Percentiles rank a stretch among this genome's conserved stretches.
These are phyloP conservation scores for Collybia nuda DNA, from an alignment of 768 basidiomycete species.

Conservation along the genomic window DNA sequence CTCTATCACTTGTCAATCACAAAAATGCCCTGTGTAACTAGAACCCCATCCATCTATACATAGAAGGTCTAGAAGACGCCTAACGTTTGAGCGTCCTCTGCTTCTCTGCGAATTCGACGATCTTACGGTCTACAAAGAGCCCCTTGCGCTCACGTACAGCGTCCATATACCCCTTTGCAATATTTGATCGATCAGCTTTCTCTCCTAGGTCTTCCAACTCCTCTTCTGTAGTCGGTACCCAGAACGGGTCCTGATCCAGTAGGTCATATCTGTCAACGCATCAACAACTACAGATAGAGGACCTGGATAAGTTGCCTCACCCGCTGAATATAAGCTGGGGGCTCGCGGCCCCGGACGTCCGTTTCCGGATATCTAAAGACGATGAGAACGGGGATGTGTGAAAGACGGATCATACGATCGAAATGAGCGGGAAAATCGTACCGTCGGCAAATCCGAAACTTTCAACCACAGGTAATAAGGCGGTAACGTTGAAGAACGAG, in stretches of 20 bases:
- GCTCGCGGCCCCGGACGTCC: constrained; percentile 95
- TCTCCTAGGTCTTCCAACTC: constrained; percentile 96
- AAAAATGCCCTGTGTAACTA: background rate
- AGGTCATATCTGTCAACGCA: constrained; percentile 72
- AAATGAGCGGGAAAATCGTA: constrained; percentile 30
- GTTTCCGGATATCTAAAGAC: constrained; percentile 86
- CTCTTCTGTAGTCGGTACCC: constrained; percentile 97
- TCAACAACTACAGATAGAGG: constrained; percentile 13
- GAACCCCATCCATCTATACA: too few species aligned
- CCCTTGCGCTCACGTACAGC: constrained; percentile 89
- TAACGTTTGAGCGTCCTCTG: constrained; percentile 83
- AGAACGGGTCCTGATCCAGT: constrained; percentile 93
- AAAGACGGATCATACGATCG: constrained; percentile 7
- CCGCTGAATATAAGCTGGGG: constrained; percentile 97
- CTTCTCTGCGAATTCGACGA: constrained; percentile 96
- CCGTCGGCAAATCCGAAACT: constrained; percentile 98
- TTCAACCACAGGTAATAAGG: constrained; percentile 92
- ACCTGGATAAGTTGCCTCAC: constrained; percentile 36
- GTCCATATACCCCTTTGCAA: constrained; percentile 95
- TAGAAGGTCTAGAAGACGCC: background rate
- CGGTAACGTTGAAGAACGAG: constrained; percentile 88
- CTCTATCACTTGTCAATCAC: background rate
- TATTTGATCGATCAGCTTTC: constrained; percentile 89
- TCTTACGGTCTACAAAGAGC: constrained; percentile 92
- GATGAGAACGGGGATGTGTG: background rate